Evolutionary conservation across 2,329 filamentous ascomycete genomes (phyloP), one percentile per base, ranked within the genome.

Genomic region (Ramularia endophylla): DNA sequence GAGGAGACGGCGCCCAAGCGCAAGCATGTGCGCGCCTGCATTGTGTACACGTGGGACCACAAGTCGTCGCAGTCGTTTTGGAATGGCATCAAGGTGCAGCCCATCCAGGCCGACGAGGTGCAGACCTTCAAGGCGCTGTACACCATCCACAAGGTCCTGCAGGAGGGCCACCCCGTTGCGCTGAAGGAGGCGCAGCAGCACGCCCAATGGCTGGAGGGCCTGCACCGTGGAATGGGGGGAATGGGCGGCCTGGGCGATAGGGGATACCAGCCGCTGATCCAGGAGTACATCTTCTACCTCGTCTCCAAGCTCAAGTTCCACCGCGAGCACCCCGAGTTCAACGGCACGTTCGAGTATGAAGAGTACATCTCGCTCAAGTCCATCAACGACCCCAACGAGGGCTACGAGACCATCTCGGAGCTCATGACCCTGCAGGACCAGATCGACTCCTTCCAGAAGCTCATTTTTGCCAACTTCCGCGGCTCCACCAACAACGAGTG

Each of bases 11-110:
- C 80, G 13, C 80, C 80, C 18, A 83, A 83, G 70, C 74, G 80
- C 77, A 98, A 98, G 70, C 92, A 98, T 85, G 92, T 98, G 44
- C 86, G 92, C 61, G 88, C 85, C 65, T 94, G 87, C 63, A 98
- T 98, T 59, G 90, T 98, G 33, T 97, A 97, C 67, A 97, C 90
- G 44, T 98, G 92, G 92, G 92, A 98, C 68, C 88, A 98, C 72
- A 94, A 94, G 71, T 94, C 85, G 52, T 94, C 89, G 30, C 76
- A 81, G 62, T 87, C 89, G 61, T 98, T 98, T 66, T 98, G 92
- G 92, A 81, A 87, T 43, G 90, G 89, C 63, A 94, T 98, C 77
- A 98, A 98, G 80, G 89, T 97, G 84, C 90, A 97, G 70, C 92
- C 92, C n/a, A 88, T 98, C 60, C 79, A 97, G 52, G 90, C 92